Conservation (phyloP, 2,329 filamentous ascomycete species). For the Juglanconis juglandina region DNA sequence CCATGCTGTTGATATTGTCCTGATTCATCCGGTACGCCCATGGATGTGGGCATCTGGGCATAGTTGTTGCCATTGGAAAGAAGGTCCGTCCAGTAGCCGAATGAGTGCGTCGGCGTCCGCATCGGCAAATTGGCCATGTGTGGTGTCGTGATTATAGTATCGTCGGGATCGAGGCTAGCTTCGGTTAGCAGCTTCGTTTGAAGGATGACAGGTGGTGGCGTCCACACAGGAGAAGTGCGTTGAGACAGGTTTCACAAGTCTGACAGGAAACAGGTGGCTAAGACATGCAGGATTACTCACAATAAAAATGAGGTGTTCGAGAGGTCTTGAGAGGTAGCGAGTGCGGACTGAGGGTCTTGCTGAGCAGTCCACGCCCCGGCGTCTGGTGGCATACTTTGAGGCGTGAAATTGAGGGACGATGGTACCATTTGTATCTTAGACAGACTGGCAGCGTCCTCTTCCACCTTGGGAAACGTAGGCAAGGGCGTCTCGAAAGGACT, state of each 20-base stretch:
- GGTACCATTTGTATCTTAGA: slow-evolving; percentile 19
- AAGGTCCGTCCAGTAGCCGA: slow-evolving; percentile 19
- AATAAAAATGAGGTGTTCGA: slow-evolving; percentile 19
- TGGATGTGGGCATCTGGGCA: slow-evolving; percentile 11
- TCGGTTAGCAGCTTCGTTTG: slow-evolving; percentile 7
- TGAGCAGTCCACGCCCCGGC: slow-evolving; percentile 13
- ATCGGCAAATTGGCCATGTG: slow-evolving; percentile 15
- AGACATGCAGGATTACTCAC: not conserved
- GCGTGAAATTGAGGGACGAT: slow-evolving; percentile 14
- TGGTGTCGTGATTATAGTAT: slow-evolving; percentile 18
- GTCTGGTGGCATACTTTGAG: slow-evolving; percentile 17
- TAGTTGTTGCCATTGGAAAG: slow-evolving; percentile 14
- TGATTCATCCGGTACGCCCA: slow-evolving; percentile 15
- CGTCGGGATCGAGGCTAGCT: slow-evolving; percentile 17
- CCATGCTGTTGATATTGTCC: slow-evolving; percentile 14
- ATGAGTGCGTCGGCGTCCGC: slow-evolving; percentile 18
- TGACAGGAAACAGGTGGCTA: not conserved
- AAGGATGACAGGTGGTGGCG: not conserved
- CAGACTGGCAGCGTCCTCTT: slow-evolving; percentile 18
- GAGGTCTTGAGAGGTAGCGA: slow-evolving; percentile 16
- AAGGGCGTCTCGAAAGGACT: slow-evolving; percentile 18
- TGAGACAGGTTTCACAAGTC: slow-evolving; percentile 12
- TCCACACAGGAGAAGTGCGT: slow-evolving; percentile 7
- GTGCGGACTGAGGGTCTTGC: slow-evolving; percentile 17
- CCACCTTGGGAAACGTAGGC: slow-evolving; percentile 18